A percentile compares a stretch with the other conserved stretches of the same genome.
Evolutionary conservation across 768 basidiomycete genomes (phyloP).

Genomic region (Lyophyllum semitale): DNA sequence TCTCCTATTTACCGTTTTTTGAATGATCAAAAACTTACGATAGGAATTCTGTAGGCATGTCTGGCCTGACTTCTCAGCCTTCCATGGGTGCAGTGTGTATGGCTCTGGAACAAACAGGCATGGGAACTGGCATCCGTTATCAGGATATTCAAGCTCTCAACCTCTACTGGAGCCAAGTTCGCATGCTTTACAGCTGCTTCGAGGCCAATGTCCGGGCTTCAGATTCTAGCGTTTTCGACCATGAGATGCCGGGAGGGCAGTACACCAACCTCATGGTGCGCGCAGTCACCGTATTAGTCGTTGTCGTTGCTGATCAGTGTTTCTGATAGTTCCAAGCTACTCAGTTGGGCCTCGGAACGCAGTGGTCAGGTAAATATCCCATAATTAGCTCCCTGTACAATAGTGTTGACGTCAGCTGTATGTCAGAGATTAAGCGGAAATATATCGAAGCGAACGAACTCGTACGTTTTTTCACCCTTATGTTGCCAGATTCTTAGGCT

Average conservation of each 20-base stretch:
- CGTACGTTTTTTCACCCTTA: slow-evolving; percentile 46
- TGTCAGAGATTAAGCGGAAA: slow-evolving; percentile 91
- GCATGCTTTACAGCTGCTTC: slow-evolving; percentile 93
- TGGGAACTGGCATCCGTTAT: slow-evolving; percentile 96
- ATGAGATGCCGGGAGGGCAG: slow-evolving; percentile 99
- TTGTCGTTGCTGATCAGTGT: slow-evolving; percentile 13
- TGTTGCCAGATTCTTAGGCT: slow-evolving; percentile 9
- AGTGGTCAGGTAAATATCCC: slow-evolving; percentile 75
- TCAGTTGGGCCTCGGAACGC: slow-evolving; percentile 94
- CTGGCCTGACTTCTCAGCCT: slow-evolving; percentile 96
- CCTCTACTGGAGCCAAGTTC: slow-evolving; percentile 97
- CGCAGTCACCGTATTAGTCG: slow-evolving; percentile 1
- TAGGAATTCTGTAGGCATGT: slow-evolving; percentile 71
- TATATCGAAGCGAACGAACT: slow-evolving; percentile 98
- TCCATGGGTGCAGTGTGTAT: slow-evolving; percentile 97
- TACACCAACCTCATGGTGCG: slow-evolving; percentile 90
- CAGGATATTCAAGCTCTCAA: slow-evolving; percentile 97
- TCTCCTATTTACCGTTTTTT: slow-evolving; percentile 7
- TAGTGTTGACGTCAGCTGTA: slow-evolving; percentile 7
- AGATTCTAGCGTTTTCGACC: slow-evolving; percentile 97
- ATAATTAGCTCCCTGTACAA: slow-evolving; percentile 10
- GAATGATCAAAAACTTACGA: slow-evolving; percentile 13
- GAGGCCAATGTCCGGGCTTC: slow-evolving; percentile 97
- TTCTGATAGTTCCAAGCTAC: slow-evolving; percentile 90
- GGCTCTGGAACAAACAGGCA: slow-evolving; percentile 90